phyloP scores from a whole-genome alignment of 352 stramenopile species.

The Globisporangium alternatum region DNA sequence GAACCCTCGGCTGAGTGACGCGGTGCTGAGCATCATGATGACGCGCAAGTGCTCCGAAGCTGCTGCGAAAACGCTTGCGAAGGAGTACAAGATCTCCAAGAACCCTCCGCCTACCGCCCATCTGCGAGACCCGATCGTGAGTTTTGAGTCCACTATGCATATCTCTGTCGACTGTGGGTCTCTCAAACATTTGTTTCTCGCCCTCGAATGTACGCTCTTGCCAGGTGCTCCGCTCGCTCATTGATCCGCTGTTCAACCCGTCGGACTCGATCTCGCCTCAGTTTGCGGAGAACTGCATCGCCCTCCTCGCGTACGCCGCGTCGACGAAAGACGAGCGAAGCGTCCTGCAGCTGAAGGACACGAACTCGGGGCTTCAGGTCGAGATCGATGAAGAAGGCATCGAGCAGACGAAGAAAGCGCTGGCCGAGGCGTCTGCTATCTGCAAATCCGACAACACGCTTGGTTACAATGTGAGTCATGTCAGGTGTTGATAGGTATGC shows the following conservation, averaged over 20 bases:
- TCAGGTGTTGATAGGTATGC: not conserved
- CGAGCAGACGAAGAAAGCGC: conserved; percentile 59
- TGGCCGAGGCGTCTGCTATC: conserved; percentile 69
- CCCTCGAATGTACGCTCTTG: not conserved
- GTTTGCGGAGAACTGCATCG: conserved; percentile 70
- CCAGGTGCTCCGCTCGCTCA: conserved; percentile 73
- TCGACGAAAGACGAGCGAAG: conserved; percentile 77
- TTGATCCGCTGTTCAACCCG: conserved; percentile 82
- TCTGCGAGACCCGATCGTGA: conserved; percentile 69
- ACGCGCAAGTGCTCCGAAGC: conserved; percentile 68
- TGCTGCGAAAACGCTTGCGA: conserved; percentile 57
- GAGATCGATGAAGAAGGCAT: conserved; percentile 51
- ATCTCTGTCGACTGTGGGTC: not conserved
- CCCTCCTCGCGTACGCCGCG: conserved; percentile 70
- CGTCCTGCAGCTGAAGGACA: conserved; percentile 47
- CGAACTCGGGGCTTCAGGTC: conserved; percentile 26
- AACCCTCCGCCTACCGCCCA: conserved; percentile 60
- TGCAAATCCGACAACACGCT: conserved; percentile 86
- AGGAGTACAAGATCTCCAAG: conserved; percentile 53
- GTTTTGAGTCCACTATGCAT: conserved; percentile 3
- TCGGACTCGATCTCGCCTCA: conserved; percentile 49
- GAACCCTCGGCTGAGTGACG: conserved; percentile 58
- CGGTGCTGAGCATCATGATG: conserved; percentile 74
- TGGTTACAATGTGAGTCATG: conserved; percentile 73
- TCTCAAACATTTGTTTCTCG: not conserved